A percentile compares a stretch with the other conserved stretches of the same genome.
These are phyloP conservation scores for Erythrophleum ivorense DNA, from an alignment of 331 rosid species.

Conservation along the genomic window DNA sequence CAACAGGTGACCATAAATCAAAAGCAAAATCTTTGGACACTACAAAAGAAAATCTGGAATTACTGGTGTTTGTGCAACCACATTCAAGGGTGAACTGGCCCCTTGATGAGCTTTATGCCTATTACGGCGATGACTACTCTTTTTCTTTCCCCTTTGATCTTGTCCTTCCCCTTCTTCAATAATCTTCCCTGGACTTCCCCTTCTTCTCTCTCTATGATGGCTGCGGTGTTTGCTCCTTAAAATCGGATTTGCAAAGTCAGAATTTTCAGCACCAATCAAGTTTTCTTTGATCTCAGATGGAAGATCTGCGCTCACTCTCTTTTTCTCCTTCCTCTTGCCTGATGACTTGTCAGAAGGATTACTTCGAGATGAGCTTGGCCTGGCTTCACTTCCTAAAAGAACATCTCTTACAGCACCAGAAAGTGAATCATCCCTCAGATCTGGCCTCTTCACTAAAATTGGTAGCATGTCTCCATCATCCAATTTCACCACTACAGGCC, in stretches of 20 bases:
- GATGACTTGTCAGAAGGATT: slow-evolving; percentile 54
- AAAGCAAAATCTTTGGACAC: slow-evolving; percentile 42
- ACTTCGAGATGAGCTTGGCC: slow-evolving; percentile 48
- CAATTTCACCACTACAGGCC: slow-evolving; percentile 91
- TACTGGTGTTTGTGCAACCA: slow-evolving; percentile 66
- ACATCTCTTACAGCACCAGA: slow-evolving; percentile 77
- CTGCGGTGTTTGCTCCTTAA: slow-evolving; percentile 59
- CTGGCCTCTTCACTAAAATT: slow-evolving; percentile 53
- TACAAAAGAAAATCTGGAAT: slow-evolving; percentile 94
- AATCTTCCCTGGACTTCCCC: slow-evolving; percentile 54
- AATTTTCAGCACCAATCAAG: slow-evolving; percentile 56
- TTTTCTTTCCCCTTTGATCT: slow-evolving; percentile 62
- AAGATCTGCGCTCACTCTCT: slow-evolving; percentile 51
- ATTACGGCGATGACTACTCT: slow-evolving; percentile 62
- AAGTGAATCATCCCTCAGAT: slow-evolving; percentile 60
- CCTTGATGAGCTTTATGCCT: slow-evolving; percentile 71
- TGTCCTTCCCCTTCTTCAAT: slow-evolving; percentile 59
- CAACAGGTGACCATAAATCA: slow-evolving; percentile 33
- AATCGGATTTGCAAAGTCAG: slow-evolving; percentile 53
- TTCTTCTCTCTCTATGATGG: slow-evolving; percentile 66
- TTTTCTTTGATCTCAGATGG: slow-evolving; percentile 63
- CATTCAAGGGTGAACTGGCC: slow-evolving; percentile 63
- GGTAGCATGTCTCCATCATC: slow-evolving; percentile 75
- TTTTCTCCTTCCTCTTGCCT: slow-evolving; percentile 69
- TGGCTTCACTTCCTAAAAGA: slow-evolving; percentile 63